Base-by-base conservation (phyloP, 441 rosid species). In the Erodium trifolium region DNA sequence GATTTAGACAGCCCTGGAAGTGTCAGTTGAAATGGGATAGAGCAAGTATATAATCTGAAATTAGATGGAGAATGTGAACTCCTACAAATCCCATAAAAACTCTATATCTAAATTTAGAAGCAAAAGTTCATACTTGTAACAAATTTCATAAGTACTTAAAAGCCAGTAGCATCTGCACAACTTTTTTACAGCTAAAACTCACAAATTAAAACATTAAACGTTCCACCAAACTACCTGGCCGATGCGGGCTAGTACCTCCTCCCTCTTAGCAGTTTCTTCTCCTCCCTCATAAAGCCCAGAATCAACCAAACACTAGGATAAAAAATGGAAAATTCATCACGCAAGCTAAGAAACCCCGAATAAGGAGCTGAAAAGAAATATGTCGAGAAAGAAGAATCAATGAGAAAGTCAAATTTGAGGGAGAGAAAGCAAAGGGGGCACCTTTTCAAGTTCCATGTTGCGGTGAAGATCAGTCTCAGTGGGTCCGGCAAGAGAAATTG, bases 271-370 rank as follows among this genome's bases (percentile, higher is more conserved):
- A 14, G 78, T 76, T 74, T 88, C 89, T 65, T 81, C 90, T 60
- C 81, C 62, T 75, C 83, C 80, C 84, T 88, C 93, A 57, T 88
- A 86, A 35, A 86, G 83, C 66, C 82, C 93, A 53, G 81, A 67
- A 75, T 83, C 80, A 68, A 68, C 76, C 86, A 87, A 71, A 65
- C 80, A 84, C 90, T 85, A 57, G 16, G 53, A 65, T n/a, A 3
- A 3, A 53, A 34, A 45, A 2, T 0, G 65, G 12, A 8, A 45
- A 45, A 45, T 45, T 45, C 12, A 41, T 41, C 47, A 41, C 11
- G 47, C 47, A 11, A 45, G 51, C 47, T 41, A 45, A 45, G 51
- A 45, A 45, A 45, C 10, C 10, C 13, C 51, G n/a, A 45, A 45
- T 6, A 45, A 45, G 51, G n/a, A 45, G 51, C 51, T 41, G 47